phyloP scores from a whole-genome alignment of 1,139 yeast species.

The Pichia sp. region DNA sequence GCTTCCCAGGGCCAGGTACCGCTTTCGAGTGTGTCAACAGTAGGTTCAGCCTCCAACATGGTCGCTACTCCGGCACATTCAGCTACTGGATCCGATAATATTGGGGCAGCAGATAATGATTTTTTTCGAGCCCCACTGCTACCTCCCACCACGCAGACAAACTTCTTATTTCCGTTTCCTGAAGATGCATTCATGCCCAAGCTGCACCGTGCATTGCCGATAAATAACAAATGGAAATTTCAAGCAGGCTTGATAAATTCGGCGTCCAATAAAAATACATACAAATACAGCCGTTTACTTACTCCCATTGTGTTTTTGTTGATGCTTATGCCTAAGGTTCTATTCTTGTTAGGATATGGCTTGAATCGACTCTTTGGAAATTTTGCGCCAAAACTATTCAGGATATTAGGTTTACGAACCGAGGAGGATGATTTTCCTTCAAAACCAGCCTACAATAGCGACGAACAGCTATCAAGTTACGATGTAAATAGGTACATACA shows the following conservation, averaged over 20 bases:
- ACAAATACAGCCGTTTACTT: slow-evolving; percentile 8
- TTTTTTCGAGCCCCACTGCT: neutral
- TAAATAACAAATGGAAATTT: slow-evolving; percentile 34
- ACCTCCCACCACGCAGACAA: neutral
- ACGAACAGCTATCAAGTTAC: slow-evolving; percentile 21
- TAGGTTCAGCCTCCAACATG: neutral
- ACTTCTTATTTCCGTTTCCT: slow-evolving; percentile 21
- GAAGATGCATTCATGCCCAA: slow-evolving; percentile 34
- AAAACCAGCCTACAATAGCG: slow-evolving; percentile 28
- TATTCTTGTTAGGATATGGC: slow-evolving; percentile 35
- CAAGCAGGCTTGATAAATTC: slow-evolving; percentile 25
- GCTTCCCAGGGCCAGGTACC: neutral
- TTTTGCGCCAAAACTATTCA: slow-evolving; percentile 30
- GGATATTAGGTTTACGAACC: slow-evolving; percentile 32
- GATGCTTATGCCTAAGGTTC: slow-evolving; percentile 43
- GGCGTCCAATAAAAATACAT: neutral
- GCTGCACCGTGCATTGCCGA: slow-evolving; percentile 38
- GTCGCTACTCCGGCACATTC: neutral
- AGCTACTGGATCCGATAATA: neutral
- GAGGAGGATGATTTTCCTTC: slow-evolving; percentile 32
- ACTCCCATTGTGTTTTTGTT: slow-evolving; percentile 42
- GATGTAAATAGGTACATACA: slow-evolving; percentile 22
- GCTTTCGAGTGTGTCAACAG: neutral
- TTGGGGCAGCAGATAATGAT: neutral
- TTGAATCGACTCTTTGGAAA: slow-evolving; percentile 35